Evolutionary conservation across 2,329 filamentous ascomycete species (phyloP).

Genomic region (Sporothrix pallida): DNA sequence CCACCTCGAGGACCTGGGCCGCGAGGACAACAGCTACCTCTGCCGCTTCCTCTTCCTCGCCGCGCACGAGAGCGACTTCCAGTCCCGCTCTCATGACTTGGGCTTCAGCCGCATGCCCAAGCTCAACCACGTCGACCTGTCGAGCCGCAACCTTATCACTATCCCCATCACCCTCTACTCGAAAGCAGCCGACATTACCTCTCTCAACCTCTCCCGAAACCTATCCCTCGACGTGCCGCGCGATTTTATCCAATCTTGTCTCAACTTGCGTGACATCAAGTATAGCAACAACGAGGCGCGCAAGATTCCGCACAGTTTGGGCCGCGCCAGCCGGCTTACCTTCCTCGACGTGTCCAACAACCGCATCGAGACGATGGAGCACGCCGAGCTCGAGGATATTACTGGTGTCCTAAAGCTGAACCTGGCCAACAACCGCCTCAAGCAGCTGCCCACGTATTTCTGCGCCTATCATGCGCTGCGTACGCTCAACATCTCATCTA

Average conservation of each 20-base stretch:
- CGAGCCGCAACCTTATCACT: slow-evolving; percentile 86
- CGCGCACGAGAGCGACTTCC: slow-evolving; percentile 81
- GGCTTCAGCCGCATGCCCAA: slow-evolving; percentile 84
- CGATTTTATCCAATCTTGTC: slow-evolving; percentile 94
- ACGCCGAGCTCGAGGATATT: slow-evolving; percentile 78
- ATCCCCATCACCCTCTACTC: slow-evolving; percentile 95
- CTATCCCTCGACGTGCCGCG: slow-evolving; percentile 89
- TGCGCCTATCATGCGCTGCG: slow-evolving; percentile 78
- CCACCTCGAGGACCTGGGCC: slow-evolving; percentile 87
- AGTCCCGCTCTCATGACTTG: slow-evolving; percentile 76
- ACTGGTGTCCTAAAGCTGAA: slow-evolving; percentile 84
- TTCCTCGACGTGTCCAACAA: slow-evolving; percentile 97
- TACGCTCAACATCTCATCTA: slow-evolving; percentile 90
- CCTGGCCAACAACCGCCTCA: slow-evolving; percentile 89
- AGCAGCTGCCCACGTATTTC: slow-evolving; percentile 79
- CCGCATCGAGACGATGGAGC: slow-evolving; percentile 81
- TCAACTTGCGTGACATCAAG: slow-evolving; percentile 90
- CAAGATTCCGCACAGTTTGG: slow-evolving; percentile 81
- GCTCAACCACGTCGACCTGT: slow-evolving; percentile 91
- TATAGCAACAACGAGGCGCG: slow-evolving; percentile 93
- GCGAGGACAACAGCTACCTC: slow-evolving; percentile 96
- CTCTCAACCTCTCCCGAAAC: slow-evolving; percentile 91
- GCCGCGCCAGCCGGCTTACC: slow-evolving; percentile 79
- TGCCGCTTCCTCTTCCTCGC: slow-evolving; percentile 96
- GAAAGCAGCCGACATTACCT: slow-evolving; percentile 90